phyloP scores from a whole-genome alignment of 148 eudicot genomes.

The Dianthus caryophyllus region DNA sequence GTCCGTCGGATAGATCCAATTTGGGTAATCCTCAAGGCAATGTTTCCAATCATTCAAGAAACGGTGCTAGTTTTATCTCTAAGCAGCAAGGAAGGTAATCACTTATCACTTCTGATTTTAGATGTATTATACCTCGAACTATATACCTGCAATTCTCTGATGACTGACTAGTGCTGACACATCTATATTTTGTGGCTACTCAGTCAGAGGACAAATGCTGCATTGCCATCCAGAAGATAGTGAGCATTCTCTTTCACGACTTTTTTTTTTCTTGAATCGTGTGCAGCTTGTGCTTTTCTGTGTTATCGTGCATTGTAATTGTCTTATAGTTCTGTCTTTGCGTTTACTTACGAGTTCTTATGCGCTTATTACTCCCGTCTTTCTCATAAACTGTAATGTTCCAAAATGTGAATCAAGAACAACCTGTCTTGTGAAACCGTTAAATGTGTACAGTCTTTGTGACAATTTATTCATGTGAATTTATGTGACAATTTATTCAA shows the following conservation, averaged over 20 bases:
- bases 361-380: too few relatives aligned
- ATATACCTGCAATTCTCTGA: background rate
- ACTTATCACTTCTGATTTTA: constrained; percentile 5
- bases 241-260: constrained; percentile 37
- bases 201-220: constrained; percentile 43
- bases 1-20: constrained; percentile 41
- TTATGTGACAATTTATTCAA: too few relatives aligned
- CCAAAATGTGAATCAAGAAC: too few relatives aligned
- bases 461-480: too few relatives aligned
- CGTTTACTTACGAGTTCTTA: too few relatives aligned
- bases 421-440: too few relatives aligned
- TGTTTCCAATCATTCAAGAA: constrained; percentile 48
- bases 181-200: background rate
- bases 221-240: constrained; percentile 68
- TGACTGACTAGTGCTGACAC: background rate
- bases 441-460: too few relatives aligned
- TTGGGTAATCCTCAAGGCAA: constrained; percentile 39
- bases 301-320: too few relatives aligned
- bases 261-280: background rate
- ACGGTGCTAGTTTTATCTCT: constrained; percentile 34
- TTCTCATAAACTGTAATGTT: too few relatives aligned
- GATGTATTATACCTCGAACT: background rate
- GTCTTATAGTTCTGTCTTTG: too few relatives aligned
- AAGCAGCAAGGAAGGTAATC: constrained; percentile 71
- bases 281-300: too few relatives aligned